Evolutionary conservation across 192 early-diverging fungal species (phyloP).

Genomic region (Umbelopsis sp.): DNA sequence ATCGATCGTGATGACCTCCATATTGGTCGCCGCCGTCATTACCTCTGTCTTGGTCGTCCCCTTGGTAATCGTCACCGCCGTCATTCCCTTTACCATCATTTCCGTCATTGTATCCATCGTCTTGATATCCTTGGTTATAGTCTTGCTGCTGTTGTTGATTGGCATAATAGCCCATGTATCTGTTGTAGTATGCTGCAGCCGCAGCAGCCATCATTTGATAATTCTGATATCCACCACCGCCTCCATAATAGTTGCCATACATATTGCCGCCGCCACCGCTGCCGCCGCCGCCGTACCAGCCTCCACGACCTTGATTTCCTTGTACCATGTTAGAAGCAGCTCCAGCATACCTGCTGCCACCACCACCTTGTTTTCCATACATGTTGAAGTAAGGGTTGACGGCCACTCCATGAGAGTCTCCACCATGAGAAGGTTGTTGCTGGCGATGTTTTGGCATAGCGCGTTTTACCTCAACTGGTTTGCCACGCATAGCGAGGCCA

Average conservation of each 20-base stretch:
- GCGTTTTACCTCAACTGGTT: constrained; percentile 71
- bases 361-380: constrained; percentile 35
- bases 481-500: constrained; percentile 73
- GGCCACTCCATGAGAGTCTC: constrained; percentile 23
- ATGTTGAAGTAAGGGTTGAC: constrained; percentile 25
- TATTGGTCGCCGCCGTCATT: constrained; percentile 8
- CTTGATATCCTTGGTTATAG: constrained; percentile 30
- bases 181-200: constrained; percentile 16
- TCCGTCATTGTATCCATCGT: constrained; percentile 34
- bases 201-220: constrained; percentile 23
- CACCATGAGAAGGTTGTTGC: constrained; percentile 31
- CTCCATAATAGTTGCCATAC: constrained; percentile 39
- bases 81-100: constrained; percentile 30
- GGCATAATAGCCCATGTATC: constrained; percentile 19
- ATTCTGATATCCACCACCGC: constrained; percentile 36
- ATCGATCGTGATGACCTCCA: constrained; percentile 3
- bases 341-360: constrained; percentile 29
- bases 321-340: constrained; percentile 26
- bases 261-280: constrained; percentile 37
- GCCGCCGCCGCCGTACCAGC: constrained; percentile 22
- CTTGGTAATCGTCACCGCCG: constrained; percentile 15
- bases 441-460: constrained; percentile 64
- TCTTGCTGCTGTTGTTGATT: constrained; percentile 23
- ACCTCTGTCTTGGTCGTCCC: constrained; percentile 30
- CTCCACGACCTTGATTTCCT: constrained; percentile 26